Evolutionary conservation across 1,139 yeast species (phyloP).

Genomic region (Martiniozyma asiatica): DNA sequence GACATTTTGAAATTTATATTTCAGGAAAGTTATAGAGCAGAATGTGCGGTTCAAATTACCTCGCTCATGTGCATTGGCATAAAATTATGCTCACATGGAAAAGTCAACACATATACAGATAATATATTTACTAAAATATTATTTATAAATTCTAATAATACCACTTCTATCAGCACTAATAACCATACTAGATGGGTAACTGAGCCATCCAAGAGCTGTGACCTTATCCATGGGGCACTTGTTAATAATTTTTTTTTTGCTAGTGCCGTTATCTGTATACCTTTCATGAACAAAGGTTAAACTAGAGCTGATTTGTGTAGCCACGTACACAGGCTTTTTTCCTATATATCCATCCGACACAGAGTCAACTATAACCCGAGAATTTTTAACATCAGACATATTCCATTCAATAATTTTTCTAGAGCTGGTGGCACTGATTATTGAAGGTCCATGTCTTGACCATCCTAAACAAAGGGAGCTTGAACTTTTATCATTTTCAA

Average conservation of each 20-base stretch:
- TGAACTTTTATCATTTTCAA: conserved; percentile 17
- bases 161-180: conserved; percentile 58
- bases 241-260: conserved; percentile 1
- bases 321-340: conserved; percentile 23
- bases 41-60: no score
- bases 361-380: conserved; percentile 28
- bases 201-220: conserved; percentile 34
- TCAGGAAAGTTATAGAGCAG: no score
- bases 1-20: no score
- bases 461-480: conserved; percentile 21
- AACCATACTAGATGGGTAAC: conserved; percentile 47
- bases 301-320: conserved; percentile 25
- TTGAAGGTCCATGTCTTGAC: conserved; percentile 14
- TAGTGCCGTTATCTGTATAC: no score
- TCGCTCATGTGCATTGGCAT: no score
- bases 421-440: conserved; percentile 27
- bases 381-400: conserved; percentile 27
- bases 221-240: conserved; percentile 33
- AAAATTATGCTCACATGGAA: no score
- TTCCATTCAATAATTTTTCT: conserved; percentile 38
- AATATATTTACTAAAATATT: no score
- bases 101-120: no score
- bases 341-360: no score
- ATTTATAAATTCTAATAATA: conserved; percentile 40
- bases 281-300: conserved; percentile 25